phyloP scores from a whole-genome alignment of 2,329 filamentous ascomycete species.

The Colletotrichum costaricense region DNA sequence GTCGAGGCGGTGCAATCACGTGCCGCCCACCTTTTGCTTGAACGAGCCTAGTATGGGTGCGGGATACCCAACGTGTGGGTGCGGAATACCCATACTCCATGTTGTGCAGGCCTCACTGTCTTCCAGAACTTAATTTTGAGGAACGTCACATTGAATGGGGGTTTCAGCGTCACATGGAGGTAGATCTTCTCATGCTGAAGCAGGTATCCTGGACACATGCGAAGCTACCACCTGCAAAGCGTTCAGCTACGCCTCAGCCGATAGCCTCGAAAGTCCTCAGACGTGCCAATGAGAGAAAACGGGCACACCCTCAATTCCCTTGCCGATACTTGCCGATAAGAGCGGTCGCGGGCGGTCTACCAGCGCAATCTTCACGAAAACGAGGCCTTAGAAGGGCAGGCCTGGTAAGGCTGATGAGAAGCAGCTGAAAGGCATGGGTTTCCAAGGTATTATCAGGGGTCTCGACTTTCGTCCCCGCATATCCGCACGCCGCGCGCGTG shows the following conservation, averaged over 20 bases:
- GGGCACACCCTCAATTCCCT: background rate
- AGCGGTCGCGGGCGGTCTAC: background rate
- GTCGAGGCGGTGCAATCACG: too few relatives aligned
- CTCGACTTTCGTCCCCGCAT: background rate
- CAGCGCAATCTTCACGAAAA: background rate
- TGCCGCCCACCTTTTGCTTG: too few relatives aligned
- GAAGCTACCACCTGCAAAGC: background rate
- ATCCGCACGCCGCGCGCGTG: background rate
- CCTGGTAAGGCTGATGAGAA: background rate
- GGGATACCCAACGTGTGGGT: too few relatives aligned
- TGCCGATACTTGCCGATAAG: background rate
- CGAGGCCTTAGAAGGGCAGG: background rate
- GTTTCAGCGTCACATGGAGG: background rate
- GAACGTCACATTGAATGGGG: background rate
- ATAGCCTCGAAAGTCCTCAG: background rate
- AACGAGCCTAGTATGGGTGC: too few relatives aligned
- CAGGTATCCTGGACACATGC: background rate
- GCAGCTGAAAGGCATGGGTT: background rate
- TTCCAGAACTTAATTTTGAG: background rate
- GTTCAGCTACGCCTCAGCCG: background rate
- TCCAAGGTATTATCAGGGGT: background rate
- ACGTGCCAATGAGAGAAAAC: background rate
- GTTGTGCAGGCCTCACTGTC: background rate
- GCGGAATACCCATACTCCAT: too few relatives aligned
- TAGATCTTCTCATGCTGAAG: background rate